phyloP scores from a whole-genome alignment of 345 rosid species.

The Citrus sp. region DNA sequence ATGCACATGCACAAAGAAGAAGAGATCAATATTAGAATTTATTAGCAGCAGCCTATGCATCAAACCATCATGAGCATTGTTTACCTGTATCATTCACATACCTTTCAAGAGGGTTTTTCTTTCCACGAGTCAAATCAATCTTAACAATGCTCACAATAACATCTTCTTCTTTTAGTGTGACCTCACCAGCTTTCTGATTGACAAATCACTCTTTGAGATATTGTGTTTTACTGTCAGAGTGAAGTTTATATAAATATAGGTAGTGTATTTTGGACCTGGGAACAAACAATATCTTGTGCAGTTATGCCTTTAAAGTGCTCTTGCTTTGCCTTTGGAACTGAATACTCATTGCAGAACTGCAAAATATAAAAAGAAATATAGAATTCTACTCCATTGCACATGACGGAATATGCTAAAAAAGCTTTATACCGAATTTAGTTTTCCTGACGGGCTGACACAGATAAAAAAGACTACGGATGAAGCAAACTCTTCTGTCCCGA shows the following conservation, averaged over 20 bases:
- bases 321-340: slow-evolving; percentile 41
- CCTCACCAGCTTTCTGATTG: slow-evolving; percentile 22
- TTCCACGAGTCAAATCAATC: slow-evolving; percentile 52
- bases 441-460: background rate
- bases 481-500: background rate
- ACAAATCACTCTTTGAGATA: slow-evolving; percentile 13
- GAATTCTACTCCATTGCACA: background rate
- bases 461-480: background rate
- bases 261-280: slow-evolving; percentile 31
- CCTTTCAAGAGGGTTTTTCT: slow-evolving; percentile 42
- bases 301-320: slow-evolving; percentile 44
- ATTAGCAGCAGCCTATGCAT: slow-evolving; percentile 1
- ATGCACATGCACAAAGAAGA: slow-evolving; percentile 23
- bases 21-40: slow-evolving; percentile 9
- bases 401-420: background rate
- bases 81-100: slow-evolving; percentile 10
- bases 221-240: background rate
- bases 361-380: background rate
- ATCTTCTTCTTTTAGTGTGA: slow-evolving; percentile 46
- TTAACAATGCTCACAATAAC: slow-evolving; percentile 36
- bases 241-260: background rate
- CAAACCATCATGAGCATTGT: background rate
- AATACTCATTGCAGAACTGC: slow-evolving; percentile 49
- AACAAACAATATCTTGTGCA: slow-evolving; percentile 48
- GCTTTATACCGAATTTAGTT: background rate